Conservation (phyloP, 352 stramenopile genomes). For the Globisporangium iwayamae region DNA sequence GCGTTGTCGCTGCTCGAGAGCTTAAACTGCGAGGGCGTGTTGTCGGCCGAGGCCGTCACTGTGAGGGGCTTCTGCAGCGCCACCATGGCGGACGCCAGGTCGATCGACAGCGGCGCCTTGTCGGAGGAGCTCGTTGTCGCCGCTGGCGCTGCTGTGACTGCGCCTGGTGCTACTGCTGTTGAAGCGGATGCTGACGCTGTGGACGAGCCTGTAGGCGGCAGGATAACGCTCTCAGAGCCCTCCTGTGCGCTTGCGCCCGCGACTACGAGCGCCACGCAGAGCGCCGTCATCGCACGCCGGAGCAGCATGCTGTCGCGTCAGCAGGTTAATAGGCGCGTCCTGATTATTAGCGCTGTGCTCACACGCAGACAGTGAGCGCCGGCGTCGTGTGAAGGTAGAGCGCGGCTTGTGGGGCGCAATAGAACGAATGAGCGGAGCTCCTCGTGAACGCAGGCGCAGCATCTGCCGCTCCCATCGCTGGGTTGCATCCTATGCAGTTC, state of each 20-base stretch:
- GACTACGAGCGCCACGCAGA: slow-evolving; percentile 6
- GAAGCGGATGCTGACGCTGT: background rate
- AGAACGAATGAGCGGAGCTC: background rate
- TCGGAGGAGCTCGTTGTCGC: background rate
- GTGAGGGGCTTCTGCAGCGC: slow-evolving; percentile 12
- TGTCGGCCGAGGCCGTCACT: slow-evolving; percentile 8
- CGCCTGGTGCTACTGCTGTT: background rate
- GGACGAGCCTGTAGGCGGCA: background rate
- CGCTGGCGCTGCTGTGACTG: background rate
- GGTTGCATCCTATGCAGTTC: background rate
- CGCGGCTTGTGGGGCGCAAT: background rate
- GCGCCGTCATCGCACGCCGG: background rate
- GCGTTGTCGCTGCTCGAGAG: slow-evolving; percentile 8
- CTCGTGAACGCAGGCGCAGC: background rate
- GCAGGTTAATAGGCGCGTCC: too few relatives aligned
- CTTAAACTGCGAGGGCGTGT: slow-evolving; percentile 9
- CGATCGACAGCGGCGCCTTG: slow-evolving; percentile 10
- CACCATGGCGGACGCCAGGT: slow-evolving; percentile 13
- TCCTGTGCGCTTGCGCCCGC: slow-evolving; percentile 2
- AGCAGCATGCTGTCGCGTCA: background rate
- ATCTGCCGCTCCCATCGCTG: background rate
- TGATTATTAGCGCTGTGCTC: too few relatives aligned
- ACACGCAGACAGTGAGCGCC: too few relatives aligned
- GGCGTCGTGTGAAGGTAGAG: background rate
- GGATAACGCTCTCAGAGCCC: slow-evolving; percentile 14